Conservation (phyloP, 306 rosid species). For the Cucumis hystrix region DNA sequence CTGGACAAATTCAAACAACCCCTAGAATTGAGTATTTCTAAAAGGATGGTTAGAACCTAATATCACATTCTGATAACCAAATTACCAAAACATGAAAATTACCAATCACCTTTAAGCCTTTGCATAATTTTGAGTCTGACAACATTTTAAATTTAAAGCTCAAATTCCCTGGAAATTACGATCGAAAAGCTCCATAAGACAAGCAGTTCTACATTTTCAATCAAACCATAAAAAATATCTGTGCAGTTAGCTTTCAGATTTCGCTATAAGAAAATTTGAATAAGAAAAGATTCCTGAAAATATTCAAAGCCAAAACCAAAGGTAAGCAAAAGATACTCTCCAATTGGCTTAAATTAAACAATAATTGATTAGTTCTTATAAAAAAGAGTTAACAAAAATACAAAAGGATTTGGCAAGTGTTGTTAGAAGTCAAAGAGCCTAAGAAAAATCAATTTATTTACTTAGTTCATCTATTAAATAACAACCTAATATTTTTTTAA, state of each 20-base stretch:
- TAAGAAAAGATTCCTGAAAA: background rate
- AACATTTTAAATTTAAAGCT: slow-evolving; percentile 42
- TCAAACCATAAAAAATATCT: background rate
- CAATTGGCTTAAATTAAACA: background rate
- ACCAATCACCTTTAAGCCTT: slow-evolving; percentile 29
- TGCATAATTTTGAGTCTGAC: slow-evolving; percentile 33
- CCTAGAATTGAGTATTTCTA: background rate
- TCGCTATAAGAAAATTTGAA: background rate
- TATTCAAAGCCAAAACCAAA: background rate
- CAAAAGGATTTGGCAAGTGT: too few relatives aligned
- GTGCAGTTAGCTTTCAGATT: background rate
- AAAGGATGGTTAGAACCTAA: background rate
- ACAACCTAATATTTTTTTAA: background rate
- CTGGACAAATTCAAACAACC: slow-evolving; percentile 23
- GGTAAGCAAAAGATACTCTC: background rate
- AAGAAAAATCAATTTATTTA: background rate
- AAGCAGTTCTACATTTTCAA: background rate
- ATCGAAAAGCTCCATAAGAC: too few relatives aligned
- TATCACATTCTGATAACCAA: background rate
- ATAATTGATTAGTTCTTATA: too few relatives aligned
- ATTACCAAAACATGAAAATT: background rate
- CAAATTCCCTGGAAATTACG: slow-evolving; percentile 30
- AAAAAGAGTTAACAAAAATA: too few relatives aligned
- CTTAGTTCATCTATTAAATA: background rate
- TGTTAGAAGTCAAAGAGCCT: background rate